Conservation (phyloP, 495 filamentous ascomycete species). For the Oidiodendron maius region DNA sequence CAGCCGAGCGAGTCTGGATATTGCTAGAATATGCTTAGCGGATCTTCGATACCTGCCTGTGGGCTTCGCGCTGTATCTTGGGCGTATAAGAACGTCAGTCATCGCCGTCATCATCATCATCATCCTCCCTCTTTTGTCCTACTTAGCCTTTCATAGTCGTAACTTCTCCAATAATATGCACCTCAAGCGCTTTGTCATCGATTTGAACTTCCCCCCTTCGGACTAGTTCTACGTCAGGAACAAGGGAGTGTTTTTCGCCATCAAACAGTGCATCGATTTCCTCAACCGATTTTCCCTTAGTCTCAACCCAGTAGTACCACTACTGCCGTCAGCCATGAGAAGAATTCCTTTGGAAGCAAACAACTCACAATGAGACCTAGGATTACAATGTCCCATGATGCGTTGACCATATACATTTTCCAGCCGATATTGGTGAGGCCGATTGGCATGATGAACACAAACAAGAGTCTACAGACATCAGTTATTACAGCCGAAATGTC, state of each 20-base stretch:
- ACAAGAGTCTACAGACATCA: conserved; percentile 25
- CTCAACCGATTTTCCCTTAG: conserved; percentile 22
- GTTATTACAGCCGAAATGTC: conserved; percentile 3
- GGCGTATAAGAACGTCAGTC: no score
- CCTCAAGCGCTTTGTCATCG: conserved; percentile 32
- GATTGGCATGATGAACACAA: conserved; percentile 42
- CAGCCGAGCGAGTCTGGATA: no score
- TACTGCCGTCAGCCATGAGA: conserved; percentile 30
- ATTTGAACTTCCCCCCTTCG: conserved; percentile 74
- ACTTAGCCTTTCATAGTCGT: not conserved
- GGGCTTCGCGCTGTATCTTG: no score
- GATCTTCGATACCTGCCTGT: no score
- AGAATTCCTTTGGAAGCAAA: conserved; percentile 31
- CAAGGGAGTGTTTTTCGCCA: conserved; percentile 17
- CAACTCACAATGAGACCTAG: conserved; percentile 11
- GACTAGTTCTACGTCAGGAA: conserved; percentile 31
- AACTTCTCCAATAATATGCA: not conserved
- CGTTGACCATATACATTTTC: conserved; percentile 38
- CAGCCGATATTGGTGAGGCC: conserved; percentile 40
- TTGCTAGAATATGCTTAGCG: no score
- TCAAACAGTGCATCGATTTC: conserved; percentile 21
- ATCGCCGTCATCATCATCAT: no score
- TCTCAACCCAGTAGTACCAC: conserved; percentile 39
- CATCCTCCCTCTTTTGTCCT: no score
- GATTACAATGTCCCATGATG: conserved; percentile 22